Conservation (phyloP, 2,329 filamentous ascomycete genomes). For the Cladosporium austrohemisphaericum region DNA sequence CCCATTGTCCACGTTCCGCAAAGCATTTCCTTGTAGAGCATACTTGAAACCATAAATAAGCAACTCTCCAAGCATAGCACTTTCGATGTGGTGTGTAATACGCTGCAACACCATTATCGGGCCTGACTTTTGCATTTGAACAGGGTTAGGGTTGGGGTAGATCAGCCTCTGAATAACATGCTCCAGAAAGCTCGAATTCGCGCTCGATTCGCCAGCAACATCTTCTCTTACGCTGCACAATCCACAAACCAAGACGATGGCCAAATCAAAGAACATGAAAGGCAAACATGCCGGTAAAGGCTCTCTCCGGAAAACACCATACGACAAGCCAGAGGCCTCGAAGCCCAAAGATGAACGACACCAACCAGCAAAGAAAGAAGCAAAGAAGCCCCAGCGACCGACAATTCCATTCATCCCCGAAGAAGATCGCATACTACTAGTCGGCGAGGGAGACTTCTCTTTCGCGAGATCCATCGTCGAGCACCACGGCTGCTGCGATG, state of each 20-base stretch:
- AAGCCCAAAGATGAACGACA: constrained; percentile 7
- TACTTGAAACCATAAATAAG: too few species aligned
- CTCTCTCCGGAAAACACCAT: constrained; percentile 2
- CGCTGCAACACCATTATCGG: too few species aligned
- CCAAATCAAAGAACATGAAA: constrained; percentile 14
- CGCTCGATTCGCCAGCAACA: background rate
- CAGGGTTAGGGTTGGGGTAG: background rate
- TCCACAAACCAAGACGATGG: background rate
- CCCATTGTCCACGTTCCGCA: too few species aligned
- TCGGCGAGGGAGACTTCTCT: constrained; percentile 78
- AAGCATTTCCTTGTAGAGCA: too few species aligned
- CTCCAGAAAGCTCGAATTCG: background rate
- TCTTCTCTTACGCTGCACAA: background rate
- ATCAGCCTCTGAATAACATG: background rate
- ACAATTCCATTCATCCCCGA: constrained; percentile 63
- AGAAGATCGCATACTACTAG: constrained; percentile 65
- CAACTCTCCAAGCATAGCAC: too few species aligned
- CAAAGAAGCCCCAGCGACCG: constrained; percentile 38
- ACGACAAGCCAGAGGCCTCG: constrained; percentile 4
- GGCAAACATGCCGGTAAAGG: constrained; percentile 11
- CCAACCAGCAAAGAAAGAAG: constrained; percentile 21
- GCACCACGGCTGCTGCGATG: constrained; percentile 61
- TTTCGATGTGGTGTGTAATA: too few species aligned
- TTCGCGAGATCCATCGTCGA: constrained; percentile 65
- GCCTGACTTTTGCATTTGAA: too few species aligned